phyloP scores from a whole-genome alignment of 352 stramenopile species.

The Phytophthora idaei region DNA sequence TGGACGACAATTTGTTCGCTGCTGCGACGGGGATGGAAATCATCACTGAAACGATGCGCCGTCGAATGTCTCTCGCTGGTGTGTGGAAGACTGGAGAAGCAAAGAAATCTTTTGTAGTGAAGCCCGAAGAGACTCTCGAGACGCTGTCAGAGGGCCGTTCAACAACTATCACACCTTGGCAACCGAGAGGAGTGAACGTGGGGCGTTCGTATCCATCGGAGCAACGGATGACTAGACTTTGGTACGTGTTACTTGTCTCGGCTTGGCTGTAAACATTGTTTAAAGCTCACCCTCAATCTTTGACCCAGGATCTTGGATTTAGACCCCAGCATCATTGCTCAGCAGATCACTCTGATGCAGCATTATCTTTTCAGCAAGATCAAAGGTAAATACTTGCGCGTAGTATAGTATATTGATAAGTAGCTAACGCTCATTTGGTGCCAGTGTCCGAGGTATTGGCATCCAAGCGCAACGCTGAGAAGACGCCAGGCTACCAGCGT shows the following conservation, averaged over 20 bases:
- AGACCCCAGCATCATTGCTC: constrained; percentile 76
- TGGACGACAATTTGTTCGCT: constrained; percentile 78
- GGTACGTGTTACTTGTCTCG: constrained; percentile 46
- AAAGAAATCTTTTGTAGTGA: constrained; percentile 71
- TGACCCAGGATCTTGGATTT: constrained; percentile 70
- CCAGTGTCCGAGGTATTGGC: constrained; percentile 82
- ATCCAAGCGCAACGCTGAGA: constrained; percentile 75
- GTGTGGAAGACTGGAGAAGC: constrained; percentile 65
- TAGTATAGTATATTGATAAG: background rate
- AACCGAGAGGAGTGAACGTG: constrained; percentile 52
- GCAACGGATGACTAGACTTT: constrained; percentile 50
- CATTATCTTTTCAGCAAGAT: constrained; percentile 91
- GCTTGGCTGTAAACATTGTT: background rate
- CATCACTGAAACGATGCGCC: constrained; percentile 75
- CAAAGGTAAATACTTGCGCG: constrained; percentile 48
- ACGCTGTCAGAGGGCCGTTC: constrained; percentile 32
- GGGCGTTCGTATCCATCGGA: constrained; percentile 32
- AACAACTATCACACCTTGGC: constrained; percentile 61
- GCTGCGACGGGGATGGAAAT: constrained; percentile 76
- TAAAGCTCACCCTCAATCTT: constrained; percentile 3
- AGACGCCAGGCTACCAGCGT: constrained; percentile 83
- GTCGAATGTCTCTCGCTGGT: constrained; percentile 73
- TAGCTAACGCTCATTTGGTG: constrained; percentile 2
- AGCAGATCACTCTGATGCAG: constrained; percentile 87
- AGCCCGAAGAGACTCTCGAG: constrained; percentile 44